Percentiles rank a stretch among this genome's conserved stretches.
Conservation (phyloP, 768 basidiomycete genomes). For the Boletellus ananas region DNA sequence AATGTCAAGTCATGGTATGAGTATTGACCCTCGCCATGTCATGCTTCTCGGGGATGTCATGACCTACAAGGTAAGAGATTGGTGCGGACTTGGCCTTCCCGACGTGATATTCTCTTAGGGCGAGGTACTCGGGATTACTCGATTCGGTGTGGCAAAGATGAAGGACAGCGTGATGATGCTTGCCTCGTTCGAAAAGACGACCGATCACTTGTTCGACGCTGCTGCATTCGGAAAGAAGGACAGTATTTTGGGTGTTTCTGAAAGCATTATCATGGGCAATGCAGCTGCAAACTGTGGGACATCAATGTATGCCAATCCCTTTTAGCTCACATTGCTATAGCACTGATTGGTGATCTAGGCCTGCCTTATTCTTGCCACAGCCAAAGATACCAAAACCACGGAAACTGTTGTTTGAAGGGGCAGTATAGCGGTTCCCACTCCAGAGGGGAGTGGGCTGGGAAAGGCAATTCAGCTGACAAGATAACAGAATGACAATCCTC, state of each 20-base stretch:
- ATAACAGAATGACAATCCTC: constrained; percentile 81
- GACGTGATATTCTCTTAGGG: constrained; percentile 49
- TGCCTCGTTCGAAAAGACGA: constrained; percentile 99
- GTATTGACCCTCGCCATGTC: constrained; percentile 96
- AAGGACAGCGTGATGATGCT: constrained; percentile 99
- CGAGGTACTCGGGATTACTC: constrained; percentile 95
- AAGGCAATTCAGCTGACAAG: constrained; percentile 65
- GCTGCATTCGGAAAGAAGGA: constrained; percentile 96
- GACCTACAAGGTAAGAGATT: constrained; percentile 78
- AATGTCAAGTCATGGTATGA: constrained; percentile 97
- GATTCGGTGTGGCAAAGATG: constrained; percentile 99
- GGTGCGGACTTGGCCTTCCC: neutral
- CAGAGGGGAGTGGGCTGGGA: constrained; percentile 77
- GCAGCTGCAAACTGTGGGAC: constrained; percentile 93
- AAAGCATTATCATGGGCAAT: constrained; percentile 99
- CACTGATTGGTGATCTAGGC: constrained; percentile 25
- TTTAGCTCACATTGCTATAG: neutral
- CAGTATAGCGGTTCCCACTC: too few relatives aligned
- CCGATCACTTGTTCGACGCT: constrained; percentile 97
- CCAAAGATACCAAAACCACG: constrained; percentile 35
- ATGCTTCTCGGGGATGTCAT: constrained; percentile 99
- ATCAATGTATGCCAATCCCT: constrained; percentile 61
- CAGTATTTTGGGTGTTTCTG: constrained; percentile 92
- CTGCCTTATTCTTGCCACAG: constrained; percentile 31
- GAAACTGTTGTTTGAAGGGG: constrained; percentile 33